Conservation (phyloP, 1,284 basidiomycete species). For the Ustilago nuda region DNA sequence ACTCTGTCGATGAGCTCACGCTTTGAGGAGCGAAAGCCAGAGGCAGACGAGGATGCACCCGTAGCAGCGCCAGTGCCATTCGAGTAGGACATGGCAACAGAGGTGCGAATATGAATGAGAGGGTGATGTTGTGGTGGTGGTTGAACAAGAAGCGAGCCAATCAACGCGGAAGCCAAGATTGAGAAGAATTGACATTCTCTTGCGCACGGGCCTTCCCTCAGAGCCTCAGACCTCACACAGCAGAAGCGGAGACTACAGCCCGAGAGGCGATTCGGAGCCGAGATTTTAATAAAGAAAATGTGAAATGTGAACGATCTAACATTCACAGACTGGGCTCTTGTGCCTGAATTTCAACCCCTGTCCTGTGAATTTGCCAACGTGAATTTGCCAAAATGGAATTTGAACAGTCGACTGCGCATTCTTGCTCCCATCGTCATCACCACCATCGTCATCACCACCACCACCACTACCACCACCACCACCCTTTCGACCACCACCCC, state of each 20-base stretch:
- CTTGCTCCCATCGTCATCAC: too few species aligned
- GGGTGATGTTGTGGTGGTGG: not conserved
- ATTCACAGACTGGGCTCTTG: too few species aligned
- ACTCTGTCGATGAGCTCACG: constrained; percentile 68
- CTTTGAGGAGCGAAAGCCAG: constrained; percentile 23
- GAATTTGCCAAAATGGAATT: too few species aligned
- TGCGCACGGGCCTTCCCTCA: not conserved
- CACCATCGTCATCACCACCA: too few species aligned
- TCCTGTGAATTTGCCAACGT: too few species aligned
- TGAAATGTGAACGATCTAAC: too few species aligned
- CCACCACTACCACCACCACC: too few species aligned
- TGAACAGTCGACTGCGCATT: too few species aligned
- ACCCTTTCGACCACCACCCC: too few species aligned
- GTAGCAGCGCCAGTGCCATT: constrained; percentile 24
- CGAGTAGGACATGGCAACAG: constrained; percentile 38
- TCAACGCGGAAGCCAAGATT: constrained; percentile 1
- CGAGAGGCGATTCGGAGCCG: constrained; percentile 43
- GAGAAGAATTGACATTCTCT: constrained; percentile 11
- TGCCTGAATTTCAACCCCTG: too few species aligned
- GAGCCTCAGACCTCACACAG: not conserved
- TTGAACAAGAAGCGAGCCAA: not conserved
- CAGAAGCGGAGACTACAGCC: not conserved
- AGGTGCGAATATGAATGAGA: not conserved
- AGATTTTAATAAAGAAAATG: not conserved
- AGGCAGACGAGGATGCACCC: constrained; percentile 27